Evolutionary conservation across 768 basidiomycete species (phyloP).

Genomic region (Termitomyces sp.): DNA sequence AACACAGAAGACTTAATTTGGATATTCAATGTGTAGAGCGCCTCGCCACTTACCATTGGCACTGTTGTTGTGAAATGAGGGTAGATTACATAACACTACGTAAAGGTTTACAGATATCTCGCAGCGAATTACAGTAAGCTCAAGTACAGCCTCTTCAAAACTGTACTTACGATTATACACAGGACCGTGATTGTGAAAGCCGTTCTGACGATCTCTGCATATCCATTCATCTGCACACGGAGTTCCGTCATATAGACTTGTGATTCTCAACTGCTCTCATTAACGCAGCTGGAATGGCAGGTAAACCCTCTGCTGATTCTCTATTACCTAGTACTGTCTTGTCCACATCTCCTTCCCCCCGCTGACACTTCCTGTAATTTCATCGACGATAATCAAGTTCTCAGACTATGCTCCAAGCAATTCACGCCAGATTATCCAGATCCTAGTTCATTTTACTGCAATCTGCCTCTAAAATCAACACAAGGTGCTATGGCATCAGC

Average conservation of each 20-base stretch:
- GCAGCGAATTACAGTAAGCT: too few relatives aligned
- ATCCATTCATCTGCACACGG: too few relatives aligned
- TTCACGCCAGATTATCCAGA: background rate
- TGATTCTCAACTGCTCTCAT: too few relatives aligned
- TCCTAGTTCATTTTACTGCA: background rate
- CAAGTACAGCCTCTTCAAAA: too few relatives aligned
- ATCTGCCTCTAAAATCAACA: background rate
- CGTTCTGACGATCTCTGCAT: background rate
- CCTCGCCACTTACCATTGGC: background rate
- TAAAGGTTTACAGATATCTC: background rate
- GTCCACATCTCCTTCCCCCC: background rate
- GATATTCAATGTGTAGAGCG: background rate
- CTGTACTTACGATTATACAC: too few relatives aligned
- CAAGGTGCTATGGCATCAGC: background rate
- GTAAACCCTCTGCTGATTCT: background rate
- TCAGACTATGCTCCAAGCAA: background rate
- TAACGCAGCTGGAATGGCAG: too few relatives aligned
- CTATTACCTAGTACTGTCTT: background rate
- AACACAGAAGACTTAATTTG: background rate
- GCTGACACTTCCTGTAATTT: background rate
- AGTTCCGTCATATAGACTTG: too few relatives aligned
- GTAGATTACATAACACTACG: conserved; percentile 5
- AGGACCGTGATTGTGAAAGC: too few relatives aligned
- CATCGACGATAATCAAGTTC: background rate
- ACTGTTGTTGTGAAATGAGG: background rate